These are phyloP conservation scores for Vigna reflexopilosa DNA, from an alignment of 306 rosid species.

Conservation along the genomic window DNA sequence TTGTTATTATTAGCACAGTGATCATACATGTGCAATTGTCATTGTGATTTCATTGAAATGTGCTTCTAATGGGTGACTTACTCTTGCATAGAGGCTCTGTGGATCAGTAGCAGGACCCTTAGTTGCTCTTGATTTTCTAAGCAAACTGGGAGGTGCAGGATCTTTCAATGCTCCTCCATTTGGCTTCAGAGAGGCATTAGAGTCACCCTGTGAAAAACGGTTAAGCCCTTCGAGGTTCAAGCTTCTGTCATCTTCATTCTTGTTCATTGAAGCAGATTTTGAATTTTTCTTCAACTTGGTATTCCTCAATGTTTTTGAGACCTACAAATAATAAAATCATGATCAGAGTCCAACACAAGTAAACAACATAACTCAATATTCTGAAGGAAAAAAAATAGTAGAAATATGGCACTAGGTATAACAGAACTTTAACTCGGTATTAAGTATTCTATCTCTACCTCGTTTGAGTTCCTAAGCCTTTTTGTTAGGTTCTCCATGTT, in stretches of 20 bases:
- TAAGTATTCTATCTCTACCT: constrained; percentile 61
- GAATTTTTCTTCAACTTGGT: constrained; percentile 49
- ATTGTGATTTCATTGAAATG: background rate
- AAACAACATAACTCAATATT: background rate
- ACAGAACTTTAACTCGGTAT: background rate
- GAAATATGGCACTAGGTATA: background rate
- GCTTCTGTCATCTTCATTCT: constrained; percentile 52
- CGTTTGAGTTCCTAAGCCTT: constrained; percentile 53
- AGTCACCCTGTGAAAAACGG: constrained; percentile 61
- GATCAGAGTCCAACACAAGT: constrained; percentile 19
- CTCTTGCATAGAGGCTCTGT: constrained; percentile 89
- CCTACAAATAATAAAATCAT: constrained; percentile 46
- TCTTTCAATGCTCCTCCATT: constrained; percentile 51
- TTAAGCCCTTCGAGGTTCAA: constrained; percentile 45
- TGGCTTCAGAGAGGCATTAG: constrained; percentile 53
- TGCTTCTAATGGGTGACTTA: constrained; percentile 39
- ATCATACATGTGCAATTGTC: constrained; percentile 4
- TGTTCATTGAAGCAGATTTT: constrained; percentile 38
- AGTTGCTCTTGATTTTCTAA: constrained; percentile 58
- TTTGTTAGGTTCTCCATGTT: constrained; percentile 52
- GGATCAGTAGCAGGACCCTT: constrained; percentile 74
- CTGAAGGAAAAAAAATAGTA: background rate
- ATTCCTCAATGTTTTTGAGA: constrained; percentile 47
- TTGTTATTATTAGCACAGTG: background rate
- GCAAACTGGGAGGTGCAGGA: constrained; percentile 33